Evolutionary conservation across 2,329 filamentous ascomycete genomes (phyloP).

Genomic region (Purpureocillium takamizusanense): DNA sequence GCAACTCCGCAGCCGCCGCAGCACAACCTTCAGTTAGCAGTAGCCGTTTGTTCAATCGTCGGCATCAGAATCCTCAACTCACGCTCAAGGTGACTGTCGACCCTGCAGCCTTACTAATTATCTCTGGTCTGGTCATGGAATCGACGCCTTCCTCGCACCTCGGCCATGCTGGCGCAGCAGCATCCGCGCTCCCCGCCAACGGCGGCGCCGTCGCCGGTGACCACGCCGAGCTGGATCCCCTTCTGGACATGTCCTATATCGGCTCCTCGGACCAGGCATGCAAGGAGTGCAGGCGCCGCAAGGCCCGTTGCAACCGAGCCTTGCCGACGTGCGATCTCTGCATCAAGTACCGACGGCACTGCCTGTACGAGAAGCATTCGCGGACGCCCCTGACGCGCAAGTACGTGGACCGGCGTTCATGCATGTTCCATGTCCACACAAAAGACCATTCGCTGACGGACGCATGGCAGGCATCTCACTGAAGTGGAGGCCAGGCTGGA

Average conservation of each 20-base stretch:
- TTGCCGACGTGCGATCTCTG: slow-evolving; percentile 30
- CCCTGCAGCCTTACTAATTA: too few relatives aligned
- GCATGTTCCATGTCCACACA: background rate
- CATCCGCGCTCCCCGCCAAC: background rate
- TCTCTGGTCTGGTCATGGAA: background rate
- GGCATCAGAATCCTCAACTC: too few relatives aligned
- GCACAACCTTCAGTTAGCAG: too few relatives aligned
- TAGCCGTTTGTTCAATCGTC: too few relatives aligned
- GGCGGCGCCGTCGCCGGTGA: slow-evolving; percentile 1
- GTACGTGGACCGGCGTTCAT: slow-evolving; percentile 14
- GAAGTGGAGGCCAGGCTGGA: slow-evolving; percentile 33
- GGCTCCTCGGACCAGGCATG: slow-evolving; percentile 25
- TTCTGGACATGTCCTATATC: slow-evolving; percentile 8
- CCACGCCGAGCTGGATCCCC: slow-evolving; percentile 4
- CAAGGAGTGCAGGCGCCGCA: slow-evolving; percentile 30
- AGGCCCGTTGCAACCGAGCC: slow-evolving; percentile 27
- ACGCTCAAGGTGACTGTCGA: background rate
- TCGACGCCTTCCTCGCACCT: background rate
- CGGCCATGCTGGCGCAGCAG: background rate
- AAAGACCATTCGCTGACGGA: slow-evolving; percentile 4
- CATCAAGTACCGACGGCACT: slow-evolving; percentile 32
- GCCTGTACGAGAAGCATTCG: slow-evolving; percentile 38
- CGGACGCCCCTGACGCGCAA: slow-evolving; percentile 38
- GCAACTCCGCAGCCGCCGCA: background rate
- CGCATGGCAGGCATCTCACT: slow-evolving; percentile 24